phyloP scores from a whole-genome alignment of 129 eudicot species.

The Solidago caesia region DNA sequence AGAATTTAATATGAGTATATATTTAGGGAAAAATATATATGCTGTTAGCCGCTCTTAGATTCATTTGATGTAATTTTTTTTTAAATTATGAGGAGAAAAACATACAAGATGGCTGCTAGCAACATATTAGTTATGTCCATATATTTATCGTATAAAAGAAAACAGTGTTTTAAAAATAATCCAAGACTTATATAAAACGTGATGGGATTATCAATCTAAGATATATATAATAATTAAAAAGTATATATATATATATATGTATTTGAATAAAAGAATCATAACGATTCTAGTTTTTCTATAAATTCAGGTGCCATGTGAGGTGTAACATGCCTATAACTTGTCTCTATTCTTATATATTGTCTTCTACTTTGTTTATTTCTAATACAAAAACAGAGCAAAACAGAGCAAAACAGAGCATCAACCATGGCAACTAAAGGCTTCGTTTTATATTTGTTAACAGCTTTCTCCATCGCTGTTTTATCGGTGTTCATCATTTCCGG shows the following conservation, averaged over 20 bases:
- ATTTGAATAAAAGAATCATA: neutral
- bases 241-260: neutral
- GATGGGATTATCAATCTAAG: too few relatives aligned
- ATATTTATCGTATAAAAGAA: too few relatives aligned
- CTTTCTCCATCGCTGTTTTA: constrained; percentile 58
- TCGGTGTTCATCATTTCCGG: constrained; percentile 50
- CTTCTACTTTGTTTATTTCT: neutral
- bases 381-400: neutral
- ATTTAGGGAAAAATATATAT: too few relatives aligned
- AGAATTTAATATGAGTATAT: too few relatives aligned
- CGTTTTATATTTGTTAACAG: constrained; percentile 52
- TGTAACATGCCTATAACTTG: constrained; percentile 31
- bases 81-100: too few relatives aligned
- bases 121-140: too few relatives aligned
- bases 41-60: too few relatives aligned
- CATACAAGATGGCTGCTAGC: too few relatives aligned
- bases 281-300: constrained; percentile 9
- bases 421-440: constrained; percentile 65
- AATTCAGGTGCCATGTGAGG: constrained; percentile 36
- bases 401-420: constrained; percentile 23
- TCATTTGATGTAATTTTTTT: too few relatives aligned
- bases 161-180: too few relatives aligned
- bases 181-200: too few relatives aligned
- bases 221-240: too few relatives aligned
- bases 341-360: constrained; percentile 5